These are phyloP conservation scores for Plasmodium cynomolgi DNA, from an alignment of 169 alveolate species.

Conservation along the genomic window DNA sequence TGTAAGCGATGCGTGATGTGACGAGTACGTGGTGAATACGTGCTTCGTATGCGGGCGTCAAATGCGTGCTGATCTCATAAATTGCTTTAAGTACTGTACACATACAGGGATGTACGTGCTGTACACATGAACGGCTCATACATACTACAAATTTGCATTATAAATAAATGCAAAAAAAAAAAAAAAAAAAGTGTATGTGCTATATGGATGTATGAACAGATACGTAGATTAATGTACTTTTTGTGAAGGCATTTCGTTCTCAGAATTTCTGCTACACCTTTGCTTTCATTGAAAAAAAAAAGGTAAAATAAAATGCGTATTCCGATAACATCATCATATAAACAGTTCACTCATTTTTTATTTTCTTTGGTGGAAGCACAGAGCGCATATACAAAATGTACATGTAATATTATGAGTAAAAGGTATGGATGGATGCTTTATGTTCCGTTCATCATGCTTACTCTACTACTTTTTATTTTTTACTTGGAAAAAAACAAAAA, in stretches of 20 bases:
- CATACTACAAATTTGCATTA: constrained; percentile 13
- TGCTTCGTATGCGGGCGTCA: background rate
- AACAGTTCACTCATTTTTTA: background rate
- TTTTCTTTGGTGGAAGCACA: background rate
- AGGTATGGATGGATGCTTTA: background rate
- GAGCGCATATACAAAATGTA: background rate
- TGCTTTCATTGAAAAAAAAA: constrained; percentile 18
- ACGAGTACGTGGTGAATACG: background rate
- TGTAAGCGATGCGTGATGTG: background rate
- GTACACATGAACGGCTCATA: background rate
- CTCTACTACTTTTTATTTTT: background rate
- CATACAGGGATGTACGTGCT: background rate
- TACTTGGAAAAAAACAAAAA: background rate
- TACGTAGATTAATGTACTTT: background rate
- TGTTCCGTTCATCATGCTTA: background rate
- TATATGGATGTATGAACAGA: constrained; percentile 1
- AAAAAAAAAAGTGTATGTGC: background rate
- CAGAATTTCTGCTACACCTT: background rate
- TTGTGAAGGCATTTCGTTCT: constrained; percentile 4
- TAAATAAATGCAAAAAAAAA: background rate
- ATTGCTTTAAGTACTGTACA: background rate
- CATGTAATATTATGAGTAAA: background rate
- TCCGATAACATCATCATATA: constrained; percentile 6
- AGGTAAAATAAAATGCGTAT: background rate
- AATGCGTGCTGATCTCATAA: background rate